Percentiles rank a stretch among this genome's conserved stretches.
phyloP scores from a whole-genome alignment of 1,139 yeast species.

The Ogataea hybrid region DNA sequence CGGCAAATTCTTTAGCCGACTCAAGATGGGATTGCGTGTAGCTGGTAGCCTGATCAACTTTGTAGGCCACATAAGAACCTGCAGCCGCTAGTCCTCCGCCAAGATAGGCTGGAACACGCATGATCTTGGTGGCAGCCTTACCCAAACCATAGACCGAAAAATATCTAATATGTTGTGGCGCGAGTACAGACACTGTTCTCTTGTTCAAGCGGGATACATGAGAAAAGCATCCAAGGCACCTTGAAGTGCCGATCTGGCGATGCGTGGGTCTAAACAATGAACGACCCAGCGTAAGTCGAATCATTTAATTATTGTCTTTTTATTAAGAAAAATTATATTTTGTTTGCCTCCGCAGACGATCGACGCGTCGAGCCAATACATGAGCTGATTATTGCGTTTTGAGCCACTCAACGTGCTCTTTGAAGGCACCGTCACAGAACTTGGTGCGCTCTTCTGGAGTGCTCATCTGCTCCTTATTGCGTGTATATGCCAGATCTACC shows the following conservation, averaged over 20 bases:
- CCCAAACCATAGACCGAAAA: slow-evolving; percentile 44
- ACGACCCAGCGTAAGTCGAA: slow-evolving; percentile 3
- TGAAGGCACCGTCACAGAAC: slow-evolving; percentile 17
- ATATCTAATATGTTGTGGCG: slow-evolving; percentile 16
- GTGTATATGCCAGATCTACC: slow-evolving; percentile 17
- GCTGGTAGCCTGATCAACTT: slow-evolving; percentile 80
- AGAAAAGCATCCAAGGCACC: slow-evolving; percentile 2
- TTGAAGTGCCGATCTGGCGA: slow-evolving; percentile 1
- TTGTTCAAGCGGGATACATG: slow-evolving; percentile 4
- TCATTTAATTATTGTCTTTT: slow-evolving; percentile 1
- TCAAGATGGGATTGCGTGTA: slow-evolving; percentile 67
- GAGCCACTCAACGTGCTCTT: slow-evolving; percentile 17
- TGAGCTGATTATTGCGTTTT: not conserved
- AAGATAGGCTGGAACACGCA: slow-evolving; percentile 70
- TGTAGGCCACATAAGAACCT: slow-evolving; percentile 87
- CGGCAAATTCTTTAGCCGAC: slow-evolving; percentile 54
- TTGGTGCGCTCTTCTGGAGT: slow-evolving; percentile 13
- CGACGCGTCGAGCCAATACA: slow-evolving; percentile 1
- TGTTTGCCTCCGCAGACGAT: slow-evolving; percentile 6
- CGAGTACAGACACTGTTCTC: not conserved
- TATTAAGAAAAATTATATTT: not conserved
- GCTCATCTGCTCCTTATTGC: slow-evolving; percentile 6
- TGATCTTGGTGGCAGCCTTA: slow-evolving; percentile 52
- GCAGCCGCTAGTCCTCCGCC: slow-evolving; percentile 96
- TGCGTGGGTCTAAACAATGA: not conserved